Conservation (phyloP, 179 eudicot genomes). For the Corrigiola litoralis region DNA sequence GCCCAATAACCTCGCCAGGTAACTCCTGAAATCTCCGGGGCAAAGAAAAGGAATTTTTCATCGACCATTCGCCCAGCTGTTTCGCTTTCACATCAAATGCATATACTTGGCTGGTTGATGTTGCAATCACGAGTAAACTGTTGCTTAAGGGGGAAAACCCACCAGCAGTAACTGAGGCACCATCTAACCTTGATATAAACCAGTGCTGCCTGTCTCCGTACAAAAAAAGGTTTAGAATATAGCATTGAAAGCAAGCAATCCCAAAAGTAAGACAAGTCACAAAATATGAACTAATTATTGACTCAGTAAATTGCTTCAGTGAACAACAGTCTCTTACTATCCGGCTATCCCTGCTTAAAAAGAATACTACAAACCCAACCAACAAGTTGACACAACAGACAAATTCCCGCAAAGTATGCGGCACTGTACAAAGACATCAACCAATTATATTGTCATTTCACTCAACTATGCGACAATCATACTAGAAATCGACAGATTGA, state of each 20-base stretch:
- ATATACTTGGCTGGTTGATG: conserved; percentile 90
- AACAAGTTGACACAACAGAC: no score
- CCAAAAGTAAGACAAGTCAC: neutral
- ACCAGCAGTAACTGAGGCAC: conserved; percentile 91
- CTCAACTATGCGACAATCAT: no score
- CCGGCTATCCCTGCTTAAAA: no score
- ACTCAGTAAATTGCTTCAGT: neutral
- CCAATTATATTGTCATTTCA: no score
- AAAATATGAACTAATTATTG: neutral
- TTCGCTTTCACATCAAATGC: conserved; percentile 91
- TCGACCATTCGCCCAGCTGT: conserved; percentile 87
- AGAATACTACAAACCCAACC: no score
- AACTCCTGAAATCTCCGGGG: conserved; percentile 78
- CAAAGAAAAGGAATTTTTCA: conserved; percentile 50
- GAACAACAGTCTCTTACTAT: no score
- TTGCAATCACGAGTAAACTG: conserved; percentile 75
- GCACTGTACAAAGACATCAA: no score
- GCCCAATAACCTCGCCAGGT: conserved; percentile 97
- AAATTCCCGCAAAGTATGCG: no score
- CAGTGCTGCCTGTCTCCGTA: conserved; percentile 76
- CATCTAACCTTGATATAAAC: conserved; percentile 91
- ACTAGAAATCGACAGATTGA: no score
- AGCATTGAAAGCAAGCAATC: neutral
- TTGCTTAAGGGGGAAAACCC: conserved; percentile 72
- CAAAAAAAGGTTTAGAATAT: neutral